These are phyloP conservation scores for Colletotrichum viniferum DNA, from an alignment of 2,329 filamentous ascomycete species.

Conservation along the genomic window DNA sequence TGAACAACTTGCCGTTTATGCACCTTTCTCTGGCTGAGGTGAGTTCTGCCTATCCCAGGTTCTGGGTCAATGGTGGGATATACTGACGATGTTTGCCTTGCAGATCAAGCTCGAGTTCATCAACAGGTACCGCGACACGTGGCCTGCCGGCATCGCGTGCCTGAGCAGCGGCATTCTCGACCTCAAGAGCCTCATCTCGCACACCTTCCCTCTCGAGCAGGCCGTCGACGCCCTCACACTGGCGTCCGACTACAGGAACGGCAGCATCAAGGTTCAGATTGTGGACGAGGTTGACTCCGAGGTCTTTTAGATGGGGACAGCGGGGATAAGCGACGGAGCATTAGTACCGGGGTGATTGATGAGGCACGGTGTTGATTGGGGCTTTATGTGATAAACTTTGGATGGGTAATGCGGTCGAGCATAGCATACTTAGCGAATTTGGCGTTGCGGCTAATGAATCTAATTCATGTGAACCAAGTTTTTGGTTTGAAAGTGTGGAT, in stretches of 20 bases:
- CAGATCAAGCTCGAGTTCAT: constrained; percentile 73
- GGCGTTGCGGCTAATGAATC: background rate
- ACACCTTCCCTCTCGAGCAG: constrained; percentile 65
- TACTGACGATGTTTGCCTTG: background rate
- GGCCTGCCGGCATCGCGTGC: constrained; percentile 68
- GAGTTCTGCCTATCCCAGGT: background rate
- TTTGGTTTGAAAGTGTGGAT: background rate
- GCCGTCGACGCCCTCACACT: constrained; percentile 56
- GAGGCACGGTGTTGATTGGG: background rate
- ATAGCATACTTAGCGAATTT: background rate
- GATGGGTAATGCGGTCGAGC: background rate
- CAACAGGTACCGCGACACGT: constrained; percentile 73
- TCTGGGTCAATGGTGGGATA: fast-evolving
- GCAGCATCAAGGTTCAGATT: constrained; percentile 40
- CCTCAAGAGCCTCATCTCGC: constrained; percentile 66
- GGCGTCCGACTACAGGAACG: constrained; percentile 36
- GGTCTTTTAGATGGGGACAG: background rate
- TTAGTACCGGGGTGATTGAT: background rate
- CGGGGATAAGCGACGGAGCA: background rate
- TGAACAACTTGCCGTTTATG: constrained; percentile 73
- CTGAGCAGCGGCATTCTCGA: constrained; percentile 64
- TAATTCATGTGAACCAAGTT: background rate
- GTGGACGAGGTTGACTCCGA: constrained; percentile 27
- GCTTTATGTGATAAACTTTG: background rate
- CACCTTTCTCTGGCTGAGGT: constrained; percentile 66